Evolutionary conservation across 78 protist species (phyloP), one percentile per base, ranked within the genome.

Genomic region (Kipferlia bialata): DNA sequence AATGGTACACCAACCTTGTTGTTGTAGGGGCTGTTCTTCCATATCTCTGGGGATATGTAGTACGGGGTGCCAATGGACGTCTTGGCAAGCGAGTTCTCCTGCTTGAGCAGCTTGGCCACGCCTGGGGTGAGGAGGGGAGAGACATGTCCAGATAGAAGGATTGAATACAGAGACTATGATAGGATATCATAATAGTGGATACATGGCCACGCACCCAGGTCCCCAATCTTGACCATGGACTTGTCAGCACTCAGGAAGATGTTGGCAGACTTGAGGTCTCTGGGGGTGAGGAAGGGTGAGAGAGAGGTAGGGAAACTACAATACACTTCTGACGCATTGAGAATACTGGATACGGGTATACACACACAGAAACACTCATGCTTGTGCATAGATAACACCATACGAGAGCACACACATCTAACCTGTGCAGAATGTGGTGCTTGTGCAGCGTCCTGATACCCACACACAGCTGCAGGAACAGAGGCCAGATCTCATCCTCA

Each of bases 201-300:
- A 70, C 24, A 63, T 45, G 29, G 51, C n/a, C n/a, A n/a, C n/a
- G n/a, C n/a, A n/a, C n/a, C 78, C 41, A 74, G 33, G 58, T 87
- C 91, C 13, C 91, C 91, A 33, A 87, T 59, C 58, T 82, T 82
- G 41, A 82, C 56, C 1, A 54, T 26, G 58, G 76, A 71, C 29
- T 34, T n/a, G 18, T 64, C 44, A n/a, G n/a, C n/a, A 34, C 67
- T 60, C 37, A 87, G 33, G 37, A 83, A 80, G 38, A 87, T 64
- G 48, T 87, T 87, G 16, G 77, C 91, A 7, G 91, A 81, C 71
- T 87, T 87, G 32, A 87, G 59, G 78, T 87, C 91, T n/a, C n/a
- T n/a, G n/a, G n/a, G n/a, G n/a, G n/a, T n/a, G n/a, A n/a, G n/a
- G n/a, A n/a, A n/a, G n/a, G n/a, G n/a, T n/a, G n/a, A n/a, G n/a